Conservation (phyloP, 2,329 filamentous ascomycete genomes). For the Torrubiellomyces zombiae region DNA sequence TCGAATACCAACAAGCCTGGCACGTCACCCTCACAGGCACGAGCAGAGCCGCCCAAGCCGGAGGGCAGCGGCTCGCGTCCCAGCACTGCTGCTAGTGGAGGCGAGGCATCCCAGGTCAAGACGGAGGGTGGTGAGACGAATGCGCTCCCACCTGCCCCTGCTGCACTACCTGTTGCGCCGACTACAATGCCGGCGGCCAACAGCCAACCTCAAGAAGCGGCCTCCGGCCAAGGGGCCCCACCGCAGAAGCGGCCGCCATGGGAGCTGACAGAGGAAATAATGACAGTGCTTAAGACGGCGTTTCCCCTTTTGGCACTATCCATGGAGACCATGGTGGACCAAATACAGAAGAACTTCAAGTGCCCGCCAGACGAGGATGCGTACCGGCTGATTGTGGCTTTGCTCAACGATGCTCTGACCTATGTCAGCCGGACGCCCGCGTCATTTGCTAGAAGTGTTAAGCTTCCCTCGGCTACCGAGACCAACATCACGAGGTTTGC, state of each 20-base stretch:
- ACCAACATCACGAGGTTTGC: constrained; percentile 94
- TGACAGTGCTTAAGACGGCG: constrained; percentile 87
- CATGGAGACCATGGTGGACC: constrained; percentile 99
- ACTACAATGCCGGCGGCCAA: constrained; percentile 4
- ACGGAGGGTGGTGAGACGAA: constrained; percentile 23
- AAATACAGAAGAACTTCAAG: constrained; percentile 98
- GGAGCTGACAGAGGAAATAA: constrained; percentile 93
- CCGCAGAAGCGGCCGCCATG: constrained; percentile 64
- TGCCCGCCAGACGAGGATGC: constrained; percentile 97
- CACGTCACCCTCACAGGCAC: constrained; percentile 31
- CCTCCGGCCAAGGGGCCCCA: constrained; percentile 1
- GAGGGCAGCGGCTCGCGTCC: constrained; percentile 27
- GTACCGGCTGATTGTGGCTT: constrained; percentile 88
- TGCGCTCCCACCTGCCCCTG: constrained; percentile 9
- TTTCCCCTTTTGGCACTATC: constrained; percentile 90
- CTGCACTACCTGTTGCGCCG: constrained; percentile 12
- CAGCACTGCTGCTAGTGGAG: constrained; percentile 33
- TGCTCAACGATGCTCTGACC: constrained; percentile 86
- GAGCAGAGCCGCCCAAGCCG: constrained; percentile 30
- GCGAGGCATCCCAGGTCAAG: constrained; percentile 25
- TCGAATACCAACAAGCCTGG: constrained; percentile 27
- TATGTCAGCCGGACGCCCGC: constrained; percentile 79
- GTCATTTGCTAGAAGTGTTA: constrained; percentile 79
- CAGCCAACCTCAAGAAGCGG: constrained; percentile 10
- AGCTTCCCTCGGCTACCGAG: constrained; percentile 78